Base-by-base conservation (phyloP, 2,329 filamentous ascomycete genomes). In the Ceratocystiopsis sp. region DNA sequence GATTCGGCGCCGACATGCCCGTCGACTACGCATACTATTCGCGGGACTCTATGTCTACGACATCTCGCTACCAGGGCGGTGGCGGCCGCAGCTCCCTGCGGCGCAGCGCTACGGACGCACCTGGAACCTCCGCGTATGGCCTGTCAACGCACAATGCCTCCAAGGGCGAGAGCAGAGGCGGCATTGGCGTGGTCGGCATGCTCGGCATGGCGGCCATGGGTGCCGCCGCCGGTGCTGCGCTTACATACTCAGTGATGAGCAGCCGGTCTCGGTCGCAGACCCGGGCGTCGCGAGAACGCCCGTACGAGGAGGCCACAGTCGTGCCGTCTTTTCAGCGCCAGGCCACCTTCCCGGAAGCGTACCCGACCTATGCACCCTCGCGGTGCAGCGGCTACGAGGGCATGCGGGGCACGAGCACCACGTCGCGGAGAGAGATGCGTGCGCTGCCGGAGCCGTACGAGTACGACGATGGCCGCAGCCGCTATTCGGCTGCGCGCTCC, bases 191-290 rank as follows among this genome's bases (percentile, higher is more conserved):
- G 36, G 68, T 91, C 38, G 42, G 82, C 9, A 65, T 93, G 12
- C 68, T 93, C 10, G 56, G 56, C 9, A 52, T 40, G 37, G 54
- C 53, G 15, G 53, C 53, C 13, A 46, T 45, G 2, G 84, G 84
- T 37, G 83, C 81, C 32, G 84, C 83, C 15, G 83, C 83, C 16
- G 82, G 81, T 35, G 82, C 79, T 34, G 81, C 80, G n/a, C 48
- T 73, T 18, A 67, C 83, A 11, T 93, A 91, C 59, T 77, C 75
- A 18, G 78, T 85, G 64, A 68, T 76, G 49, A 68, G 38, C 45
- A 44, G 43, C 41, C 41, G 46, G 29, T 77, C 81, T 14, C 59
- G 59, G 58, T 38, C 62, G 56, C 29, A 55, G 38, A 42, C 42
- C 59, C 45, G 57, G 11, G 18, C 44, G 13, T 42, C 45, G 33